Evolutionary conservation across 2,329 filamentous ascomycete genomes (phyloP).

Genomic region (Ceratocystis papillata): DNA sequence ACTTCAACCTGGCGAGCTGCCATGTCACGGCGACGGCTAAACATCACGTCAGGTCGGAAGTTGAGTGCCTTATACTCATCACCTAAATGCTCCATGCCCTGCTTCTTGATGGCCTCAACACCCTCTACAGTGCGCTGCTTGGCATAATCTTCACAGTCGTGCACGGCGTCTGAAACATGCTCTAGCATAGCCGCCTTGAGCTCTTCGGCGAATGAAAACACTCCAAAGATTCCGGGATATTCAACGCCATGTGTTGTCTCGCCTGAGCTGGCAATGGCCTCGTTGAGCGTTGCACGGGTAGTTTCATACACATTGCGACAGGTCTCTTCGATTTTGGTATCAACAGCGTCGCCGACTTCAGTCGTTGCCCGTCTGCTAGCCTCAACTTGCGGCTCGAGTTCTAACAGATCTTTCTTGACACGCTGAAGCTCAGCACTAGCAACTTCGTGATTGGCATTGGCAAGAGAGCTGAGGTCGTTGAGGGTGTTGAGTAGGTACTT

Average conservation of each 20-base stretch:
- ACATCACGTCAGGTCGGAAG: slow-evolving; percentile 91
- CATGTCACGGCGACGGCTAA: slow-evolving; percentile 68
- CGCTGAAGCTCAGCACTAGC: slow-evolving; percentile 75
- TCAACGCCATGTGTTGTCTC: slow-evolving; percentile 68
- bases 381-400: slow-evolving; percentile 77
- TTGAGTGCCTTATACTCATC: slow-evolving; percentile 75
- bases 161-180: slow-evolving; percentile 69
- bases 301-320: slow-evolving; percentile 78
- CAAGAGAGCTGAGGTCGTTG: slow-evolving; percentile 72
- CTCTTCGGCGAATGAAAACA: slow-evolving; percentile 87
- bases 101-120: slow-evolving; percentile 76
- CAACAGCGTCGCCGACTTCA: slow-evolving; percentile 71
- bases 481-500: slow-evolving; percentile 92
- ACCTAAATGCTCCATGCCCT: slow-evolving; percentile 79
- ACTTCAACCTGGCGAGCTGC: slow-evolving; percentile 78
- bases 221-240: slow-evolving; percentile 75
- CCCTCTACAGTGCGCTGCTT: slow-evolving; percentile 64
- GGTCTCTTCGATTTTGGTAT: slow-evolving; percentile 70
- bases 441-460: slow-evolving; percentile 76
- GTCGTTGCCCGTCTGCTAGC: slow-evolving; percentile 67
- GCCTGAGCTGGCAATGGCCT: slow-evolving; percentile 66
- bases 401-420: slow-evolving; percentile 66
- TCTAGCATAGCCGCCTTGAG: slow-evolving; percentile 85
- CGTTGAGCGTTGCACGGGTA: slow-evolving; percentile 62
- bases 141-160: slow-evolving; percentile 75